These are phyloP conservation scores for Camellia granthamiana DNA, from an alignment of 148 eudicot genomes.

Conservation along the genomic window DNA sequence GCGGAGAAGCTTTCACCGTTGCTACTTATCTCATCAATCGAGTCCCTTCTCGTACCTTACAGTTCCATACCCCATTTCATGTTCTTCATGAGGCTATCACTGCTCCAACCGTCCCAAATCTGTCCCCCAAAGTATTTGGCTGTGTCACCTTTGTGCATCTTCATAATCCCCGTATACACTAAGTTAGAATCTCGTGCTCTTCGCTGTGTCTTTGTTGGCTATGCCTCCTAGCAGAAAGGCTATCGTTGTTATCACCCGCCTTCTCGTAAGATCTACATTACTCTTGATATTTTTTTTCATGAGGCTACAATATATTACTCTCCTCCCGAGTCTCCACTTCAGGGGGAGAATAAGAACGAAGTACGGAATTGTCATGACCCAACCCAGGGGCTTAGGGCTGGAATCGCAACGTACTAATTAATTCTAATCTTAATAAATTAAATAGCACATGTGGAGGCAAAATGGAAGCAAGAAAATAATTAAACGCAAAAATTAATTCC, in stretches of 20 bases:
- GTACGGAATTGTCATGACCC: neutral
- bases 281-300: neutral
- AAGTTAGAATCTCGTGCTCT: neutral
- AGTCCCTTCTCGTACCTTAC: no score
- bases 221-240: no score
- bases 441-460: no score
- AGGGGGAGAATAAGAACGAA: neutral
- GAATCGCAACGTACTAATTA: no score
- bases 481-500: no score
- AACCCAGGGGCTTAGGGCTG: no score
- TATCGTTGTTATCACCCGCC: neutral
- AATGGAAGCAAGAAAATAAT: no score
- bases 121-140: neutral
- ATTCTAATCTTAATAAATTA: no score
- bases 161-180: no score
- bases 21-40: no score
- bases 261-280: neutral
- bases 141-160: neutral
- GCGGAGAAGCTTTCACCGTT: no score
- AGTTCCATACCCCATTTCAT: neutral
- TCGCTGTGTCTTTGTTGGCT: no score
- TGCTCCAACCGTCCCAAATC: neutral
- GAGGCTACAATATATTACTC: neutral
- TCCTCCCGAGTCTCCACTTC: neutral
- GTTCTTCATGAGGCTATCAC: neutral